Evolutionary conservation across 257 asterid genomes (phyloP).

Genomic region (Penstemon eatonii): DNA sequence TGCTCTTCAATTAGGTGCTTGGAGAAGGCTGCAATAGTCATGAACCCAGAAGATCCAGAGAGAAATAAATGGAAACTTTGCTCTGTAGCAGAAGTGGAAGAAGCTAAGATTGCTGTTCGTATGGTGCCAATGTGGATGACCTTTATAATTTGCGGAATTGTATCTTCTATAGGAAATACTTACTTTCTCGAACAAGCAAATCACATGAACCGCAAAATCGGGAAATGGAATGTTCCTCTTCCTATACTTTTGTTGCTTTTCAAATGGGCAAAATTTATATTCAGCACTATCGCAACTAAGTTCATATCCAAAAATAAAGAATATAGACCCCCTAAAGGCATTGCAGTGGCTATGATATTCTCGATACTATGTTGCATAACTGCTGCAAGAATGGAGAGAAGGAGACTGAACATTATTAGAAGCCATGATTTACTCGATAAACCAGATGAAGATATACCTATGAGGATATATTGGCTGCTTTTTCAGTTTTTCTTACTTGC

Average conservation of each 20-base stretch:
- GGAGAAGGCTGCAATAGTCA: constrained; percentile 64
- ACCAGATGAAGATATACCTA: constrained; percentile 37
- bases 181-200: constrained; percentile 69
- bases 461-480: constrained; percentile 47
- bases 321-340: constrained; percentile 41
- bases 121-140: constrained; percentile 59
- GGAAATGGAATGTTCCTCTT: constrained; percentile 50
- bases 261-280: neutral
- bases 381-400: constrained; percentile 50
- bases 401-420: constrained; percentile 37
- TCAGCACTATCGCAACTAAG: neutral
- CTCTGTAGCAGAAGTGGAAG: constrained; percentile 52
- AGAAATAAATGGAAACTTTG: constrained; percentile 40
- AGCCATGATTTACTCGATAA: constrained; percentile 32
- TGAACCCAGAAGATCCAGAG: neutral
- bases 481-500: constrained; percentile 53
- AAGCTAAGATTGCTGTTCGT: constrained; percentile 50
- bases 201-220: constrained; percentile 45
- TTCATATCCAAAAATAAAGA: neutral
- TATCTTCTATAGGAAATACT: constrained; percentile 53
- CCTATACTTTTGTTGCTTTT: constrained; percentile 36
- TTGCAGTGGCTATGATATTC: constrained; percentile 42
- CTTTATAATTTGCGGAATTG: constrained; percentile 49
- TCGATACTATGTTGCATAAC: constrained; percentile 50
- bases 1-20: constrained; percentile 35